A percentile compares a stretch with the other conserved stretches of the same genome.
These are phyloP conservation scores for Phytopythium cucurbitacearum DNA, from an alignment of 352 stramenopile genomes.

Conservation along the genomic window DNA sequence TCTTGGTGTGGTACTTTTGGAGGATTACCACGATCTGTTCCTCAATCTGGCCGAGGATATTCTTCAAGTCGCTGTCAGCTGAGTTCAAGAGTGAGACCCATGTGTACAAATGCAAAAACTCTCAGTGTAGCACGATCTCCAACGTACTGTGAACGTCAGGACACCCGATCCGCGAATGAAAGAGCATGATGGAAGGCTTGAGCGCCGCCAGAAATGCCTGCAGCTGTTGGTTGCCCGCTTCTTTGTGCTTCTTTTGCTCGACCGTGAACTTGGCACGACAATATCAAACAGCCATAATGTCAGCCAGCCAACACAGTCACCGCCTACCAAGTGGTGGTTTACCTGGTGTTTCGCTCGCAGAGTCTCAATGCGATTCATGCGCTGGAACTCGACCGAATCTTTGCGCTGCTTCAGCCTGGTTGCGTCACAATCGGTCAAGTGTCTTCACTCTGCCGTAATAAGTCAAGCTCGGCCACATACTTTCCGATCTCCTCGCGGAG, in stretches of 20 bases:
- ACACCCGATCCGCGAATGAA: slow-evolving; percentile 72
- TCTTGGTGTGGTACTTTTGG: slow-evolving; percentile 65
- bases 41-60: slow-evolving; percentile 71
- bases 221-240: slow-evolving; percentile 64
- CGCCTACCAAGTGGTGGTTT: not conserved
- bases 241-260: slow-evolving; percentile 75
- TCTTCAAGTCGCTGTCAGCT: slow-evolving; percentile 71
- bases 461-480: slow-evolving; percentile 21
- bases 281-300: not conserved
- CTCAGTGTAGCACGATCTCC: not conserved
- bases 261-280: slow-evolving; percentile 26
- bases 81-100: slow-evolving; percentile 1
- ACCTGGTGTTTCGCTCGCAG: slow-evolving; percentile 60
- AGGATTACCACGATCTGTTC: slow-evolving; percentile 64
- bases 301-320: not conserved
- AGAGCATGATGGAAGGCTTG: slow-evolving; percentile 51
- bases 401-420: slow-evolving; percentile 76
- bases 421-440: not conserved
- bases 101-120: not conserved
- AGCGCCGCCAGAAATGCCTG: slow-evolving; percentile 59
- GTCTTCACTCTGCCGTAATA: too few species aligned
- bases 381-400: slow-evolving; percentile 73
- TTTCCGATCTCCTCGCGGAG: slow-evolving; percentile 77
- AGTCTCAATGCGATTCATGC: slow-evolving; percentile 68
- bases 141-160: slow-evolving; percentile 57